Evolutionary conservation across 768 basidiomycete genomes (phyloP).

Genomic region (Trametes sanguinea): DNA sequence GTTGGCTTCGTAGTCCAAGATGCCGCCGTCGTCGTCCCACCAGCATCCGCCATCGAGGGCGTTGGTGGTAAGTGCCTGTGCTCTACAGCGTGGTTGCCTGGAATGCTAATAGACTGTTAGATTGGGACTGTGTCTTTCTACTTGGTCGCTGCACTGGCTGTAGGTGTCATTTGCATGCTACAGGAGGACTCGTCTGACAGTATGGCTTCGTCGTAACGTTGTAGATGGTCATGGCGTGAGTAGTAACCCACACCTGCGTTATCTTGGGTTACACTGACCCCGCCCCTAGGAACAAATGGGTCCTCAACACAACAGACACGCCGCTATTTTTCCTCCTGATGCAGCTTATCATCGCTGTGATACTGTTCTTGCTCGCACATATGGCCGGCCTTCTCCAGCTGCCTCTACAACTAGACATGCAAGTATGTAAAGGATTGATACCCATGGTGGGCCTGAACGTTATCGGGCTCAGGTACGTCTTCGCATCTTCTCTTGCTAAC

Average conservation of each 20-base stretch:
- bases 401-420: slow-evolving; percentile 62
- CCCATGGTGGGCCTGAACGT: slow-evolving; percentile 80
- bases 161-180: slow-evolving; percentile 44
- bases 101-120: slow-evolving; percentile 38
- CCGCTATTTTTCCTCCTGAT: slow-evolving; percentile 87
- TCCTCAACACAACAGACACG: slow-evolving; percentile 68
- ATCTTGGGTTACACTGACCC: not conserved
- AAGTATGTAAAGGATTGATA: slow-evolving; percentile 68
- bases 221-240: slow-evolving; percentile 91
- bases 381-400: slow-evolving; percentile 65
- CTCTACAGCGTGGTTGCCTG: not conserved
- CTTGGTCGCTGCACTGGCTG: slow-evolving; percentile 83
- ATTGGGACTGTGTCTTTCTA: slow-evolving; percentile 81
- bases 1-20: not conserved
- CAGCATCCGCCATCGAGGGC: slow-evolving; percentile 42
- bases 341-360: slow-evolving; percentile 78
- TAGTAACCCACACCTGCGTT: not conserved
- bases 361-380: slow-evolving; percentile 70
- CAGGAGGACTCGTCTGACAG: not conserved
- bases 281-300: slow-evolving; percentile 82
- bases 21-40: slow-evolving; percentile 18
- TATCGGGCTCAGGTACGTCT: slow-evolving; percentile 71
- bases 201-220: not conserved
- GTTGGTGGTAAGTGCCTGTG: slow-evolving; percentile 43
- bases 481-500: not conserved